Percentiles rank a stretch among this genome's conserved stretches.
These are phyloP conservation scores for Coriolopsis trogii DNA, from an alignment of 1,284 basidiomycete species.

Conservation along the genomic window DNA sequence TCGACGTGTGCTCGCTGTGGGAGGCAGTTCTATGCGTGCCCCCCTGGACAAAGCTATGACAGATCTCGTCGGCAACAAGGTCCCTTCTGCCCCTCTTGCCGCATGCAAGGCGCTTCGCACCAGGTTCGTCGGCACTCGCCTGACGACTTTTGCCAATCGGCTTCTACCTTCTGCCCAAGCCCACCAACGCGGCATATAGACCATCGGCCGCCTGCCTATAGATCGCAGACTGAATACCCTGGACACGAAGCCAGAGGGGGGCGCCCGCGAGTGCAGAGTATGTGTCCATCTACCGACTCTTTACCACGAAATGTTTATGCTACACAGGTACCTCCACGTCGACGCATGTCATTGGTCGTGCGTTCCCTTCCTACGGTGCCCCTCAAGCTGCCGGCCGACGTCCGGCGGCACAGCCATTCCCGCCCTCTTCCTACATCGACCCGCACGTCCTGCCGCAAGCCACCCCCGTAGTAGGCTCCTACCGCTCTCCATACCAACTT, in stretches of 20 bases:
- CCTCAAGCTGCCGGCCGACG: not conserved
- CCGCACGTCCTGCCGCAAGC: not conserved
- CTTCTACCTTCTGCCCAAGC: not conserved
- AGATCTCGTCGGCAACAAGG: not conserved
- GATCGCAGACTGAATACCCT: not conserved
- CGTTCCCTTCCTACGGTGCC: slow-evolving; percentile 6
- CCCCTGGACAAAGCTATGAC: not conserved
- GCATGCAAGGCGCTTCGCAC: not conserved
- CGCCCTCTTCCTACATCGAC: slow-evolving; percentile 2
- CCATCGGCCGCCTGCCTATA: not conserved
- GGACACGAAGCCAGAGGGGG: not conserved
- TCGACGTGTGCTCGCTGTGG: slow-evolving; percentile 11
- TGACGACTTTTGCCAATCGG: not conserved
- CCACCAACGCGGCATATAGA: not conserved
- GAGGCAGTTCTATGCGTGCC: not conserved
- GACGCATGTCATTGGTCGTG: slow-evolving; percentile 8
- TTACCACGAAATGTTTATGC: not conserved
- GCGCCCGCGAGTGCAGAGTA: slow-evolving; percentile 2
- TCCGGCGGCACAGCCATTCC: slow-evolving; percentile 2
- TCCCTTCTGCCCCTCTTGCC: slow-evolving; percentile 3
- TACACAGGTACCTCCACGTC: slow-evolving; percentile 3
- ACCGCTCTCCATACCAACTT: slow-evolving; percentile 7
- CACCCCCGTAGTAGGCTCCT: slow-evolving; percentile 4
- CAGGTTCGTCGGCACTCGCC: not conserved
- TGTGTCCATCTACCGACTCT: not conserved